A percentile compares a stretch with the other conserved stretches of the same genome.
phyloP scores from a whole-genome alignment of 306 rosid species.

The Echinosophora koreensis region DNA sequence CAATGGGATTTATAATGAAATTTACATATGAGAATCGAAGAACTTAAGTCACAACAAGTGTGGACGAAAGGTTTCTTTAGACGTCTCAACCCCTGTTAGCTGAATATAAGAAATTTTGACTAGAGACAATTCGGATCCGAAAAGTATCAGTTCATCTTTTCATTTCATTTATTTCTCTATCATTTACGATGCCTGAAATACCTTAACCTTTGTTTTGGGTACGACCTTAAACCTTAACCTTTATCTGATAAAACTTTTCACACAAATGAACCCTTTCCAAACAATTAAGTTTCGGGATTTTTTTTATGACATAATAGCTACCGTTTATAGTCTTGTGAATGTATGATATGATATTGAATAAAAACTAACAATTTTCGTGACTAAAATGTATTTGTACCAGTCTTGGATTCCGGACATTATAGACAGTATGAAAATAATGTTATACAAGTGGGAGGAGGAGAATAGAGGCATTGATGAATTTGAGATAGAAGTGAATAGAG shows the following conservation, averaged over 20 bases:
- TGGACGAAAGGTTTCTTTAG: too few species aligned
- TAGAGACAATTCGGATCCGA: too few species aligned
- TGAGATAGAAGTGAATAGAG: constrained; percentile 59
- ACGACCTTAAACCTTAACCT: neutral
- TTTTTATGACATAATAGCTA: neutral
- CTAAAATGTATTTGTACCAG: constrained; percentile 25
- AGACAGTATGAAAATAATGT: constrained; percentile 47
- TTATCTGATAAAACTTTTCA: neutral
- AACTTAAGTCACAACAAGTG: too few species aligned
- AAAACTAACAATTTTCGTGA: neutral
- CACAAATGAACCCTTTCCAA: neutral
- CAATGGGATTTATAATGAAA: too few species aligned
- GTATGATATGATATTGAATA: neutral
- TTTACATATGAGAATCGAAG: too few species aligned
- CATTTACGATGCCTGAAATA: too few species aligned
- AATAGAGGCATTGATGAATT: constrained; percentile 59
- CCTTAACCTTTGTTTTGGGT: too few species aligned
- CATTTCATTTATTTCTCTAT: too few species aligned
- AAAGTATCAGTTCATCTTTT: too few species aligned
- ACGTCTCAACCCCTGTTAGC: too few species aligned
- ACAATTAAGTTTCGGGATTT: neutral
- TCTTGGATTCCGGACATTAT: constrained; percentile 64
- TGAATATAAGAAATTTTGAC: too few species aligned
- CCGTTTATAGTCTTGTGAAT: neutral
- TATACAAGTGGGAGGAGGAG: constrained; percentile 60